phyloP scores from a whole-genome alignment of 768 basidiomycete genomes.

The Chlorophyllum brunneum region DNA sequence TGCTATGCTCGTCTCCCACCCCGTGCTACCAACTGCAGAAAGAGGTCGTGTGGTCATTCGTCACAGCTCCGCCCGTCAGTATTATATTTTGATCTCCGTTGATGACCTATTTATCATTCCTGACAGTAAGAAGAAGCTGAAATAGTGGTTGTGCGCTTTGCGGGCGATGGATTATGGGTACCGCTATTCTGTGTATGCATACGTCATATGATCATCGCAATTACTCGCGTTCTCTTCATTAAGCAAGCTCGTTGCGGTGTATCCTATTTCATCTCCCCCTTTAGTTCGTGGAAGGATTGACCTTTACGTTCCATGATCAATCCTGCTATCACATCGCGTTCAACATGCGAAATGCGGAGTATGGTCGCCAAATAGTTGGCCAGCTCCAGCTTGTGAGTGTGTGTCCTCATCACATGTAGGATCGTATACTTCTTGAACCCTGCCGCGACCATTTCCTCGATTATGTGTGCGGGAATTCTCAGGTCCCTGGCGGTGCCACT shows the following conservation, averaged over 20 bases:
- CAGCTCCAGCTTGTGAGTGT: neutral
- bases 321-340: constrained; percentile 2
- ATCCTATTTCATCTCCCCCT: no score
- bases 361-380: constrained; percentile 1
- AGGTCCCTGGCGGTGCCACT: neutral
- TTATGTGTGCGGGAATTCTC: neutral
- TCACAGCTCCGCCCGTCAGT: constrained; percentile 89
- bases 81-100: neutral
- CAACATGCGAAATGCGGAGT: constrained; percentile 2
- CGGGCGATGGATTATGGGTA: constrained; percentile 11
- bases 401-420: neutral
- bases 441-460: constrained; percentile 3
- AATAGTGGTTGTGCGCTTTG: constrained; percentile 48
- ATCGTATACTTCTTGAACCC: constrained; percentile 5
- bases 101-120: neutral
- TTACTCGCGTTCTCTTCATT: neutral
- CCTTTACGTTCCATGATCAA: neutral
- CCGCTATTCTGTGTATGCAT: constrained; percentile 7
- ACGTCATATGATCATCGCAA: constrained; percentile 9
- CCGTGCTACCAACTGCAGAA: constrained; percentile 99
- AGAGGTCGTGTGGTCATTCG: constrained; percentile 88
- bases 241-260: no score
- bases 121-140: constrained; percentile 90
- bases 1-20: constrained; percentile 99
- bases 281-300: no score